A percentile compares a stretch with the other conserved stretches of the same genome.
Evolutionary conservation across 108 stramenopile genomes (phyloP).

Genomic region (Nitzschia putrida): DNA sequence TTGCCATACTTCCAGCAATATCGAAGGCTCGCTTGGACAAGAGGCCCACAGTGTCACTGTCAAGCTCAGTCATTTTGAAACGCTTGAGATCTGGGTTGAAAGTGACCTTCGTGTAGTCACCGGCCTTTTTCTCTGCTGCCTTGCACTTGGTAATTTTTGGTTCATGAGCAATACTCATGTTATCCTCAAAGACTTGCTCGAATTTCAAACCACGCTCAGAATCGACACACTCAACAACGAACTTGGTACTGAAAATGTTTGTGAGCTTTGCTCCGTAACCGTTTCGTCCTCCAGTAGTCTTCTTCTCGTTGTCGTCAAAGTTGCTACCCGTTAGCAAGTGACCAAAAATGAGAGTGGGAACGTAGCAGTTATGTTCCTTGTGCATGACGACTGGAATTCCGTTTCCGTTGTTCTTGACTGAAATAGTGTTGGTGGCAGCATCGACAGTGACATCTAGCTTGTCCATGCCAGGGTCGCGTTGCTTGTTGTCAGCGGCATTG

Average conservation of each 20-base stretch:
- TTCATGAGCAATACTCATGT: constrained; percentile 82
- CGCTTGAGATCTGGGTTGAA: constrained; percentile 92
- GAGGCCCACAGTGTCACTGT: constrained; percentile 88
- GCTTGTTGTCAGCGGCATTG: constrained; percentile 99
- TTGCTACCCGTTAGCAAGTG: constrained; percentile 96
- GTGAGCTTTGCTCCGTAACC: constrained; percentile 99
- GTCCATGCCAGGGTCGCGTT: constrained; percentile 96
- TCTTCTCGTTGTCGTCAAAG: constrained; percentile 98
- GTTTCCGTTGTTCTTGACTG: constrained; percentile 96
- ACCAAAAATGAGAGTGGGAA: constrained; percentile 98
- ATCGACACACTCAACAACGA: constrained; percentile 93
- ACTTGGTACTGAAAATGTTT: constrained; percentile 95
- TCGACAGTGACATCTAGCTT: constrained; percentile 89
- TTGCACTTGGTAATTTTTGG: constrained; percentile 72
- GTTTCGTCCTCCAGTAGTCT: constrained; percentile 98
- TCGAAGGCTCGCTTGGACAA: constrained; percentile 97
- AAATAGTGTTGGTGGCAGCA: constrained; percentile 69
- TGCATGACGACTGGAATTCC: constrained; percentile 82
- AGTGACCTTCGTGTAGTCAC: constrained; percentile 96
- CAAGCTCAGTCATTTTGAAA: constrained; percentile 92
- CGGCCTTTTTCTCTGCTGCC: constrained; percentile 67
- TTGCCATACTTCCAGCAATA: constrained; percentile 94
- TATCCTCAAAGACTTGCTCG: constrained; percentile 85
- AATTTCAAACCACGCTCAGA: constrained; percentile 70
- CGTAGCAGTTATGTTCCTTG: constrained; percentile 80